Base-by-base conservation (phyloP, 306 rosid genomes). In the Sesbania bispinosa region DNA sequence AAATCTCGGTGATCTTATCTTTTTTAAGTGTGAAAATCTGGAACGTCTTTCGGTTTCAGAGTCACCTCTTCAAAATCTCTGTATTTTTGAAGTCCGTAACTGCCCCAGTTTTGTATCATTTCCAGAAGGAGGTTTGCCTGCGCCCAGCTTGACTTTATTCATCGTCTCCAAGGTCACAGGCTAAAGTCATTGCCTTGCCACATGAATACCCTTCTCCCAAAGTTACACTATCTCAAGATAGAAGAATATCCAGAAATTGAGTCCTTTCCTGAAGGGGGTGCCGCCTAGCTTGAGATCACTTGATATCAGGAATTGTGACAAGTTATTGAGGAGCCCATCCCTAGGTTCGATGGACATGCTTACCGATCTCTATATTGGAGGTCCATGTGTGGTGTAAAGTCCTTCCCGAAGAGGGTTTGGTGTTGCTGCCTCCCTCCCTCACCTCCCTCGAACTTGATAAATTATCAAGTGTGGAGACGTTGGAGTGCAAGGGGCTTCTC, bases 101-200 rank as follows among this genome's bases (percentile, higher is more conserved):
- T 59, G 46, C 46, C 9, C 14, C 65, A 59, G 33, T 3, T 18
- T 59, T 32, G 65, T 59, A 21, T 59, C 65, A 1, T 59, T 59
- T 9, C 45, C 46, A 1, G 43, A 33, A 33, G 65, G 65, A 59
- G n/a, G n/a, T n/a, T 18, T 59, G 14, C 8, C 3, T 16, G 66
- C 29, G 1, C 53, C 69, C 19, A 41, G 14, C 7, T 39, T 62
- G 36, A 1, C 3, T 21, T 0, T 0, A 23, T 62, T 62, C 21
- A 0, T 0, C 0, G 0, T 62, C 36, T 0, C 0, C 3, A 0
- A 21, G 0, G 53, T 1, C 1, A 13, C 4, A 62, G 23, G 0
- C 41, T 62, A 41, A 62, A 62, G 11, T 23, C 53, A 24, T n/a
- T 62, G 3, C 69, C 69, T 62, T 41, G 14, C 20, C 69, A 39